Base-by-base conservation (phyloP, 306 rosid genomes). In the Glycyrrhiza uralensis region DNA sequence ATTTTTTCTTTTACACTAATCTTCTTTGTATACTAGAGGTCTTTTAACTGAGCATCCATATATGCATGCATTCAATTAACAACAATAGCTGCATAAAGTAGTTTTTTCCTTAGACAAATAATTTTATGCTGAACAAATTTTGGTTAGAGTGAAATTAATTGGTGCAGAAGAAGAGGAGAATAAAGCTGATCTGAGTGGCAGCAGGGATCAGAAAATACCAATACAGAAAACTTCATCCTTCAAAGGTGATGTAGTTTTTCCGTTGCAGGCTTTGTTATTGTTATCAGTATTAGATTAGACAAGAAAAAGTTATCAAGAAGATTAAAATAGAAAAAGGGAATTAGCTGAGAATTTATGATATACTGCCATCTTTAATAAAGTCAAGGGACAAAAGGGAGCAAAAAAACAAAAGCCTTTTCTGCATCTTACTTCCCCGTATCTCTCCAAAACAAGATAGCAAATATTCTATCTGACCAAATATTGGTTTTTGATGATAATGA, bases 181-280 rank as follows among this genome's bases (percentile, higher is more conserved):
- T 36, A 74, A 66, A 32, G 74, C 61, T 77, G 85, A 76, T 75
- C 66, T 29, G 5, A 49, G 79, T 79, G 77, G 86, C 13, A 61
- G 60, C 69, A 54, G 74, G 62, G 86, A 84, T 57, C 77, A 22
- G 80, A 81, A 76, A 71, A 64, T 76, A 52, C 47, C 70, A 59
- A 51, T 66, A 6, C 85, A 64, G 47, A 83, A 72, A 68, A 47
- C 81, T 20, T 66, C 39, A 47, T 81, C 92, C 42, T 79, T 78
- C 67, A 85, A 83, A 94, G 99, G 98, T 91, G 75, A 68, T 39
- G 59, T 26, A 28, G n/a, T 45, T 44, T 24, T 52, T 63, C 58
- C 46, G 4, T 26, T 35, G 5, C 18, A 51, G 72, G 5, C 20
- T 44, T 50, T 33, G 46, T 51, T 49, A 46, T 50, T 33, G 46